Evolutionary conservation across 441 rosid species (phyloP).

Genomic region (Manihot esculenta): DNA sequence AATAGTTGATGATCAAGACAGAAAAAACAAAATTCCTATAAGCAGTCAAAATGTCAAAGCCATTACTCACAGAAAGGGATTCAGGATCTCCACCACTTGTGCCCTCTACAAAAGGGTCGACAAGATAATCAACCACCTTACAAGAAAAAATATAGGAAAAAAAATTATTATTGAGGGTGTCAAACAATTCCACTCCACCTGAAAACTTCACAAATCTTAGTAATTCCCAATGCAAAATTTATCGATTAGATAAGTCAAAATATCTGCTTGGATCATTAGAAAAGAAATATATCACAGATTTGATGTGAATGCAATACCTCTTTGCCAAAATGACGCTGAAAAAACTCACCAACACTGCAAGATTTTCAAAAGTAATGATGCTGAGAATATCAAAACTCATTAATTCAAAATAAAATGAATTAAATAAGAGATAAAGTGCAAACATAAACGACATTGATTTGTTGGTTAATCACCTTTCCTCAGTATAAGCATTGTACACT

Average conservation of each 20-base stretch:
- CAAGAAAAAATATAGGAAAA: conserved; percentile 23
- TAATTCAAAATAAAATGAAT: background rate
- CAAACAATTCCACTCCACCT: conserved; percentile 3
- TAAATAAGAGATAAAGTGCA: conserved; percentile 3
- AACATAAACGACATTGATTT: background rate
- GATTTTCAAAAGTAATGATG: conserved; percentile 23
- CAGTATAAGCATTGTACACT: conserved; percentile 36
- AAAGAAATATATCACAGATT: too few relatives aligned
- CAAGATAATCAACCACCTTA: conserved; percentile 93
- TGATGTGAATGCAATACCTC: conserved; percentile 66
- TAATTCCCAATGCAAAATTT: background rate
- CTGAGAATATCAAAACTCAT: conserved; percentile 21
- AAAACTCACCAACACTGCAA: conserved; percentile 85
- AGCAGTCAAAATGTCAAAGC: conserved; percentile 13
- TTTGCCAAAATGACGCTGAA: conserved; percentile 88
- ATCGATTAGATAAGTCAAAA: background rate
- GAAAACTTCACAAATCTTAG: background rate
- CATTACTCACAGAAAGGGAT: conserved; percentile 84
- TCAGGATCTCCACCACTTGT: conserved; percentile 87
- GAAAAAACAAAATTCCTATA: conserved; percentile 6
- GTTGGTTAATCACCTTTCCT: conserved; percentile 58
- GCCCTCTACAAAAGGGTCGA: conserved; percentile 96
- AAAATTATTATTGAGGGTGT: conserved; percentile 14
- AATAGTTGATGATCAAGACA: background rate
- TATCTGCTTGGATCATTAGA: too few relatives aligned